Percentiles rank a stretch among this genome's conserved stretches.
phyloP scores from a whole-genome alignment of 2,329 filamentous ascomycete genomes.

The Fusarium citri region DNA sequence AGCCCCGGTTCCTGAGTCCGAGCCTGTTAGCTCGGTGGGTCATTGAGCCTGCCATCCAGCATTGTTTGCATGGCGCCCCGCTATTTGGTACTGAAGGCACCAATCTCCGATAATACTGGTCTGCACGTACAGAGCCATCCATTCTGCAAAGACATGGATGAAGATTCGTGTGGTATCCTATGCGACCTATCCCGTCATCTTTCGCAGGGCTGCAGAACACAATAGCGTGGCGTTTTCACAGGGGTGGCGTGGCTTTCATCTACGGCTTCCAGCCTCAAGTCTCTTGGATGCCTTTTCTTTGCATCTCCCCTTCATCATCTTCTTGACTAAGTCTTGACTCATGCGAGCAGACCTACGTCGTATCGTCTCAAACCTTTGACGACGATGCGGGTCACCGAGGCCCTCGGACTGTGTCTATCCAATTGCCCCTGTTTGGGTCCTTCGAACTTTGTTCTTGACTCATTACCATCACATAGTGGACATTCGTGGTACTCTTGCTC shows the following conservation, averaged over 20 bases:
- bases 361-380: slow-evolving; percentile 13
- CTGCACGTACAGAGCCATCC: slow-evolving; percentile 1
- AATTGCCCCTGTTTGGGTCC: neutral
- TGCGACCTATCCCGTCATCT: slow-evolving; percentile 14
- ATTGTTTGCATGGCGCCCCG: slow-evolving; percentile 38
- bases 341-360: slow-evolving; percentile 3
- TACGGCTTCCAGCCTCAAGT: neutral
- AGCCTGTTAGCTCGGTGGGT: slow-evolving; percentile 23
- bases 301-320: neutral
- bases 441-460: slow-evolving; percentile 19
- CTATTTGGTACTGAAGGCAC: slow-evolving; percentile 21
- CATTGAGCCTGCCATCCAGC: slow-evolving; percentile 14
- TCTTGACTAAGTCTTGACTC: slow-evolving; percentile 16
- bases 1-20: slow-evolving; percentile 35
- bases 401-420: neutral
- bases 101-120: slow-evolving; percentile 27
- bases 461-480: neutral
- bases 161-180: slow-evolving; percentile 13
- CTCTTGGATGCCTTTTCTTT: neutral
- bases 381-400: neutral
- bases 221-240: neutral
- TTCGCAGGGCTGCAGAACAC: slow-evolving; percentile 29
- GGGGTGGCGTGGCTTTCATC: slow-evolving; percentile 1
- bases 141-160: neutral
- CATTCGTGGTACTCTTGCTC: neutral